Conservation (phyloP, 2,329 filamentous ascomycete genomes). For the Drechslera avenae region DNA sequence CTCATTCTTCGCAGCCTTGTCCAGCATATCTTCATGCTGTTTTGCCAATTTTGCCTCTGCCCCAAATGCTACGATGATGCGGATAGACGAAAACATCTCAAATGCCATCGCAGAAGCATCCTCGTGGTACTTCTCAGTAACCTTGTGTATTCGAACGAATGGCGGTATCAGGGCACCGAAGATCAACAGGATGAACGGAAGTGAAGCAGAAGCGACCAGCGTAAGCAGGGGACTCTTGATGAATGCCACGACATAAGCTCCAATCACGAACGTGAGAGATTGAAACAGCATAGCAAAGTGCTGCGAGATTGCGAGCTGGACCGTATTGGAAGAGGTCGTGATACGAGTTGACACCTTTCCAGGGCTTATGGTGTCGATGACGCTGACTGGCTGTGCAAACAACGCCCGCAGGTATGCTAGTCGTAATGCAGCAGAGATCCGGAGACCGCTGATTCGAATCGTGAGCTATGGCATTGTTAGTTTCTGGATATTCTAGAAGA, state of each 20-base stretch:
- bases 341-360: conserved; percentile 59
- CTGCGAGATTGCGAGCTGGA: conserved; percentile 62
- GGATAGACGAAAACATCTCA: conserved; percentile 48
- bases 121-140: conserved; percentile 38
- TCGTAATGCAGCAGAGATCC: conserved; percentile 57
- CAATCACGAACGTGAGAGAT: conserved; percentile 41
- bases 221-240: conserved; percentile 59
- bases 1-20: conserved; percentile 36
- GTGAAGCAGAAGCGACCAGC: conserved; percentile 54
- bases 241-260: conserved; percentile 55
- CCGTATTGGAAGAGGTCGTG: conserved; percentile 58
- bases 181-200: conserved; percentile 48
- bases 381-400: conserved; percentile 57
- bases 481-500: neutral
- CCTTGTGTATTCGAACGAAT: conserved; percentile 42
- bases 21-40: conserved; percentile 35
- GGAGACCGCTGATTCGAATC: conserved; percentile 57
- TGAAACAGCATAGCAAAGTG: conserved; percentile 57
- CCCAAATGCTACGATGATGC: conserved; percentile 46
- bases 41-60: conserved; percentile 43
- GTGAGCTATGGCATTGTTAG: conserved; percentile 45
- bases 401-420: conserved; percentile 57
- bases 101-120: conserved; percentile 46
- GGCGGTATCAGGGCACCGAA: conserved; percentile 40
- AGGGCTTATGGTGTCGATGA: conserved; percentile 55